Evolutionary conservation across 257 asterid species (phyloP).

Genomic region (Salvia hispanica): DNA sequence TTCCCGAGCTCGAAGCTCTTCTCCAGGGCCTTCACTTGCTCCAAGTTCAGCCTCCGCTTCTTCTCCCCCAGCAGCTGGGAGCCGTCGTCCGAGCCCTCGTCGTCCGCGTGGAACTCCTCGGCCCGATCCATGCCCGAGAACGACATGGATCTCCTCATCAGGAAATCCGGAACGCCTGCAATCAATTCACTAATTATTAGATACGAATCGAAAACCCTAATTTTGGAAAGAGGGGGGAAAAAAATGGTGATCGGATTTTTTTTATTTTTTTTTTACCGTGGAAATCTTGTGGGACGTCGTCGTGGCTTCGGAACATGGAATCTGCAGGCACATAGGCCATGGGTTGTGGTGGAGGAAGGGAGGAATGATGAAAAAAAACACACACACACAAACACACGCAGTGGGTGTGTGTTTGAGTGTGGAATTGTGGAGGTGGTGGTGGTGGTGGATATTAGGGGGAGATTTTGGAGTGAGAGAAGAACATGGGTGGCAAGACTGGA

Average conservation of each 20-base stretch:
- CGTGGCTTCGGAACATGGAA: conserved; percentile 56
- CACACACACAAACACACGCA: not conserved
- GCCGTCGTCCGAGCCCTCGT: conserved; percentile 61
- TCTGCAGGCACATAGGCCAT: conserved; percentile 59
- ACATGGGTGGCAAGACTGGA: conserved; percentile 74
- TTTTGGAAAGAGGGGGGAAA: too few relatives aligned
- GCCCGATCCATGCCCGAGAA: conserved; percentile 20
- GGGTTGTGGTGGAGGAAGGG: not conserved
- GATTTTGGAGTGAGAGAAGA: conserved; percentile 39
- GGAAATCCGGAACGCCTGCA: conserved; percentile 46
- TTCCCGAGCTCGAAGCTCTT: conserved; percentile 55
- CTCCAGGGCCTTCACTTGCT: conserved; percentile 59
- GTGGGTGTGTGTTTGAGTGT: conserved; percentile 2
- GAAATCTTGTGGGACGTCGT: conserved; percentile 55
- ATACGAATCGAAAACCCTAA: not conserved
- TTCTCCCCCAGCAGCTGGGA: conserved; percentile 56
- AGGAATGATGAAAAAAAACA: too few relatives aligned
- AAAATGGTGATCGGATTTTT: too few relatives aligned
- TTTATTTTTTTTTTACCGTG: conserved; percentile 39
- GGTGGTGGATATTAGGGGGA: conserved; percentile 26
- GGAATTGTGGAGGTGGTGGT: conserved; percentile 22
- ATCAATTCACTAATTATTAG: not conserved
- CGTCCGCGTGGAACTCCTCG: conserved; percentile 35
- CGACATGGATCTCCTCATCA: conserved; percentile 56
- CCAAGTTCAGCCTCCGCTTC: conserved; percentile 59